Percentiles rank a stretch among this genome's conserved stretches.
These are phyloP conservation scores for Xylaria acuta DNA, from an alignment of 495 filamentous ascomycete species.

Conservation along the genomic window DNA sequence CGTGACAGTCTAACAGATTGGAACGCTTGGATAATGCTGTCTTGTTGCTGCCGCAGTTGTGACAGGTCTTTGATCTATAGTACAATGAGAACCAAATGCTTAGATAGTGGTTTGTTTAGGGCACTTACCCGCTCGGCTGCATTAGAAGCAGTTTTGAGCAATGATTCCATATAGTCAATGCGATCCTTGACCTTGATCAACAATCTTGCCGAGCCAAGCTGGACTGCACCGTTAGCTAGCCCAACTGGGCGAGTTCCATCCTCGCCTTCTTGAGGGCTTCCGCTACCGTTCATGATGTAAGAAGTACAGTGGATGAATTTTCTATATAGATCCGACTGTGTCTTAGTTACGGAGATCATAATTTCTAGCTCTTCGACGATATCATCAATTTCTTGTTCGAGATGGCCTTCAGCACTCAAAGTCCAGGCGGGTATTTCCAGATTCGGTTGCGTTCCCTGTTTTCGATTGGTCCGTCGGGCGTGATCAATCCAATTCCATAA, in stretches of 20 bases:
- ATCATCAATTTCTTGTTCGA: constrained; percentile 60
- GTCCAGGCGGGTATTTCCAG: not conserved
- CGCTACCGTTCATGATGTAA: not conserved
- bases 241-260: not conserved
- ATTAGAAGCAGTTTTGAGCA: constrained; percentile 24
- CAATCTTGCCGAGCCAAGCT: constrained; percentile 8
- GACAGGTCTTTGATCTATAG: constrained; percentile 44
- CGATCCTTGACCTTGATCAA: constrained; percentile 20
- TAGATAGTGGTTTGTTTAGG: not conserved
- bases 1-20: constrained; percentile 56
- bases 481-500: constrained; percentile 9
- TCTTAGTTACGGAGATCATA: constrained; percentile 59
- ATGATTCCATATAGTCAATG: constrained; percentile 23
- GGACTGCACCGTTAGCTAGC: not conserved
- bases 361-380: constrained; percentile 69
- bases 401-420: not conserved
- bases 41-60: constrained; percentile 62
- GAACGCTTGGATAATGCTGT: constrained; percentile 58
- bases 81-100: not conserved
- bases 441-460: not conserved
- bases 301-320: constrained; percentile 60
- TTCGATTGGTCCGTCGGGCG: not conserved
- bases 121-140: constrained; percentile 10
- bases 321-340: constrained; percentile 61
- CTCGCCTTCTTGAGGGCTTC: not conserved